Percentiles rank a stretch among this genome's conserved stretches.
Conservation (phyloP, 495 filamentous ascomycete genomes). For the Xylaria longipes region DNA sequence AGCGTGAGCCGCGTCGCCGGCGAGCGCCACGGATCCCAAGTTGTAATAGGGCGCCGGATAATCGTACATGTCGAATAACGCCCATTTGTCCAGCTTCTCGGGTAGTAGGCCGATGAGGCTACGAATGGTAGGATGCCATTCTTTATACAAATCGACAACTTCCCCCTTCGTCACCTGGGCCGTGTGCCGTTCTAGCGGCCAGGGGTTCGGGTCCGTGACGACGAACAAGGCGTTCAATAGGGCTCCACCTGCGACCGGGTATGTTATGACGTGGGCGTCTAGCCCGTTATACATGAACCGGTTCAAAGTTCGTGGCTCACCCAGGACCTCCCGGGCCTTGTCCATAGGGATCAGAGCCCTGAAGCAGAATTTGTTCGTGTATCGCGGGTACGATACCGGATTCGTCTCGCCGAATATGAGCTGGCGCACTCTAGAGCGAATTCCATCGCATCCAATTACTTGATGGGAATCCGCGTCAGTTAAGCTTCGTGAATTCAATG, state of each 20-base stretch:
- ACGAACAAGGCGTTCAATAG: constrained; percentile 52
- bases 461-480: constrained; percentile 25
- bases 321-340: constrained; percentile 37
- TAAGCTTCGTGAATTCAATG: not conserved
- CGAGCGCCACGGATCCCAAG: constrained; percentile 30
- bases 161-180: constrained; percentile 41
- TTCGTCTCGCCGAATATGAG: constrained; percentile 42
- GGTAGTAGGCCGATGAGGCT: constrained; percentile 43
- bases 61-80: constrained; percentile 52
- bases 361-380: constrained; percentile 53
- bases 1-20: constrained; percentile 51
- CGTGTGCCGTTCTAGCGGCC: constrained; percentile 45
- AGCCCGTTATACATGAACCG: constrained; percentile 54
- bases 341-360: constrained; percentile 51
- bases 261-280: constrained; percentile 46
- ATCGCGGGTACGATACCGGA: constrained; percentile 37
- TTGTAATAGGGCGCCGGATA: constrained; percentile 46
- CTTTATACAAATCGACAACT: constrained; percentile 38
- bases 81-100: constrained; percentile 50
- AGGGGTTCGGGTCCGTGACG: constrained; percentile 42
- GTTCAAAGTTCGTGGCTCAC: constrained; percentile 32
- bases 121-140: constrained; percentile 49
- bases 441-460: constrained; percentile 56
- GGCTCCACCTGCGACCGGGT: constrained; percentile 45
- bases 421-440: constrained; percentile 48